Base-by-base conservation (phyloP, 1,284 basidiomycete genomes). In the Boletus semigastroideus region DNA sequence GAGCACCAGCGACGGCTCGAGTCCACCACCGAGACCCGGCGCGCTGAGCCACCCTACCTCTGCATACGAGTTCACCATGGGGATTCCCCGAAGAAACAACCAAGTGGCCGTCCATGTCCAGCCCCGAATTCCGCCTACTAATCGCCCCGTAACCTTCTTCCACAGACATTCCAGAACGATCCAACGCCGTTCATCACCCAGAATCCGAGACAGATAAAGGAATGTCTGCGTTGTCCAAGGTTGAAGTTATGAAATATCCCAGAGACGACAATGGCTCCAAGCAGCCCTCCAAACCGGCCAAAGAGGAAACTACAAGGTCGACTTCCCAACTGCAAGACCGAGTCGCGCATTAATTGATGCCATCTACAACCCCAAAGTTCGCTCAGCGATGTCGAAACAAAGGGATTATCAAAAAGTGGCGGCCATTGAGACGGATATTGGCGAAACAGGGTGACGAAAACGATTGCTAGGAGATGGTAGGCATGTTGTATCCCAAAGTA, bases 131-230 rank as follows among this genome's bases (percentile, higher is more conserved):
- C 82, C 83, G 3, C 65, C 63, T 1, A 84, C 77, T 45, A 65
- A 68, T 20, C 56, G 53, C 4, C 79, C 78, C 1, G 72, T 76
- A 1, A 64, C 20, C 5, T 54, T 59, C 55, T 62, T 73, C 75
- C 75, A 85, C 2, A 64, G 33, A 5, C 65, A 68, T 61, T 87
- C 84, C 20, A 81, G 44, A 5, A 78, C 51, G 10, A 80, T 60
- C 82, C 83, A 0, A 81, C 56, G 1, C 76, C 76, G 62, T 22
- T 22, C 22, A 22, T 22, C 22, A 22, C 22, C 22, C 22, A 22
- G 22, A 22, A 22, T 22, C 22, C 5, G 22, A 22, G 22, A 22
- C 4, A 22, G 22, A 22, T 22, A 5, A 22, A 22, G 5, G 22
- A 22, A 5, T 3, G 22, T 22, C 22, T 5, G 5, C 5, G 22